Percentiles rank a stretch among this genome's conserved stretches.
Conservation (phyloP, 495 filamentous ascomycete genomes). For the Aspergillus cavernicola region DNA sequence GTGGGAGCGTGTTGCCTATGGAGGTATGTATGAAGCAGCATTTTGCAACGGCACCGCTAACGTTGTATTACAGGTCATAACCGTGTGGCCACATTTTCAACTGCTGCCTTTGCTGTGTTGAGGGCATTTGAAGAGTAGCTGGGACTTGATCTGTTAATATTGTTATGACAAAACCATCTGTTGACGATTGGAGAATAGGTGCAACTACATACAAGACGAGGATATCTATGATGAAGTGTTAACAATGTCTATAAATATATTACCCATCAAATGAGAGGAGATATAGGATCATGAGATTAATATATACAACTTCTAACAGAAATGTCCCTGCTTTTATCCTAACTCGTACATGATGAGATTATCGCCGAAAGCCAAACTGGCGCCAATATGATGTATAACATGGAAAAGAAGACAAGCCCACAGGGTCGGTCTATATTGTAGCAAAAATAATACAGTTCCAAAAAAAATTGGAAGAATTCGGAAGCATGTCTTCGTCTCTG, state of each 20-base stretch:
- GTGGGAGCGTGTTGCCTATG: conserved; percentile 45
- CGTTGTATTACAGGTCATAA: conserved; percentile 39
- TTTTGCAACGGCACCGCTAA: neutral
- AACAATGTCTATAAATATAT: neutral
- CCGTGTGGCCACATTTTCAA: conserved; percentile 46
- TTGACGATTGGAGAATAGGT: no score
- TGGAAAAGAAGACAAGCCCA: conserved; percentile 14
- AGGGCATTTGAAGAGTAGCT: conserved; percentile 54
- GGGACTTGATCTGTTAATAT: neutral
- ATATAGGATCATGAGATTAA: conserved; percentile 2
- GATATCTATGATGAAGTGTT: no score
- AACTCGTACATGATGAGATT: neutral
- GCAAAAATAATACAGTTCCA: conserved; percentile 29
- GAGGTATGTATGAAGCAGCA: conserved; percentile 34
- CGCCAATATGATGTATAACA: conserved; percentile 9
- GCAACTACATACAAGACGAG: no score
- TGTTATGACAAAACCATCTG: no score
- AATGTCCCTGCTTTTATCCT: conserved; percentile 10
- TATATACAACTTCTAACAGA: conserved; percentile 5
- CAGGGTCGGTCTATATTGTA: conserved; percentile 27
- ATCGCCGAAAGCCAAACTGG: conserved; percentile 3
- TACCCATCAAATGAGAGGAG: neutral
- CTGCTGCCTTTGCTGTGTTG: conserved; percentile 58
- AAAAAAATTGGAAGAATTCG: conserved; percentile 10
- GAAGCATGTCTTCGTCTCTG: conserved; percentile 10